Evolutionary conservation across 2,329 filamentous ascomycete genomes (phyloP).

Genomic region (Xylariales sp.): DNA sequence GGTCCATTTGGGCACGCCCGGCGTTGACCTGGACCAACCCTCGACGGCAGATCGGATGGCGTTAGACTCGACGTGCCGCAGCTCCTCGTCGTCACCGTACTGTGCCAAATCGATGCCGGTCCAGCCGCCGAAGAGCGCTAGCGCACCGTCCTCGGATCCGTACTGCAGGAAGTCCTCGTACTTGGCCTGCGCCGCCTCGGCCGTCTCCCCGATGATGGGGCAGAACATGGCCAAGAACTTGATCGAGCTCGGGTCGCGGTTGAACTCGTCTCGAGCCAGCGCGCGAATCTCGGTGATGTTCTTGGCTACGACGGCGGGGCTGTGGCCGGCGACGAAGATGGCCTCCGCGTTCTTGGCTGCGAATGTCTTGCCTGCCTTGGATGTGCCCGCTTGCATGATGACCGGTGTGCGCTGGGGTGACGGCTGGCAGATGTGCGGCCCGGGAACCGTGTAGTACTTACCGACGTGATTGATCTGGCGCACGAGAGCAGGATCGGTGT

Average conservation of each 20-base stretch:
- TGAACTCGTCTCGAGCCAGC: constrained; percentile 2
- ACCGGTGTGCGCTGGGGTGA: constrained; percentile 6
- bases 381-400: constrained; percentile 6
- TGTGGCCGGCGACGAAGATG: constrained; percentile 6
- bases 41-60: constrained; percentile 5
- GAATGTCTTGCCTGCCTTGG: constrained; percentile 5
- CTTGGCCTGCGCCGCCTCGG: constrained; percentile 5
- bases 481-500: constrained; percentile 4
- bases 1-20: constrained; percentile 5
- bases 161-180: constrained; percentile 6
- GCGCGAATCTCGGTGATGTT: constrained; percentile 5
- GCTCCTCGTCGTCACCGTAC: constrained; percentile 6
- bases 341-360: constrained; percentile 6
- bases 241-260: constrained; percentile 3
- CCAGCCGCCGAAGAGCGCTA: constrained; percentile 6
- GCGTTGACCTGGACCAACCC: constrained; percentile 5
- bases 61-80: constrained; percentile 5
- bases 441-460: constrained; percentile 5
- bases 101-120: constrained; percentile 6
- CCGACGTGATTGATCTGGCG: constrained; percentile 6
- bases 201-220: constrained; percentile 5
- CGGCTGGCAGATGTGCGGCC: constrained; percentile 6
- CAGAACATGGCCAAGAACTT: constrained; percentile 5
- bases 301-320: constrained; percentile 4
- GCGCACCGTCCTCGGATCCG: constrained; percentile 4